Evolutionary conservation across 1,284 basidiomycete genomes (phyloP).

Genomic region (Pseudozyma sp.): DNA sequence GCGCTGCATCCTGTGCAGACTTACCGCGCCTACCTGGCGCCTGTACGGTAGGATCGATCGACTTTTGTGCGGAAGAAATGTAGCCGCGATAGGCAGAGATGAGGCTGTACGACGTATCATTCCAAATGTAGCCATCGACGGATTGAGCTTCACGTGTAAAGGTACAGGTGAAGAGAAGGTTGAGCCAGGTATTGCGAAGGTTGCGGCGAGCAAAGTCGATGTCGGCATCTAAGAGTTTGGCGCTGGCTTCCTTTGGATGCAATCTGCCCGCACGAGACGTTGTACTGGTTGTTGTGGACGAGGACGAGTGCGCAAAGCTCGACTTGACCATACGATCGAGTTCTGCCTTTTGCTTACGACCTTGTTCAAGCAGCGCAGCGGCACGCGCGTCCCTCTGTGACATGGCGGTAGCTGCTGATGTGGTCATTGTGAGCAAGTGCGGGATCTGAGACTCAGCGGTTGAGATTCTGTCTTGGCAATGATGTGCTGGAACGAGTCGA

Average conservation of each 20-base stretch:
- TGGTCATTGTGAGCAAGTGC: slow-evolving; percentile 9
- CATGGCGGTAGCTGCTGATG: slow-evolving; percentile 27
- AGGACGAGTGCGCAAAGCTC: slow-evolving; percentile 34
- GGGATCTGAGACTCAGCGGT: neutral
- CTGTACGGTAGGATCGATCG: slow-evolving; percentile 24
- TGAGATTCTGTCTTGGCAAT: neutral
- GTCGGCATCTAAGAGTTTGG: slow-evolving; percentile 44
- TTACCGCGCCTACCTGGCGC: slow-evolving; percentile 33
- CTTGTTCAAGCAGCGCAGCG: slow-evolving; percentile 45
- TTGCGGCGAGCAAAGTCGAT: slow-evolving; percentile 58
- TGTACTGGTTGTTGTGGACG: slow-evolving; percentile 13
- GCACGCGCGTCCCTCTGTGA: slow-evolving; percentile 41
- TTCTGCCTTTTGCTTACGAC: slow-evolving; percentile 45
- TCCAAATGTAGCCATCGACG: slow-evolving; percentile 60
- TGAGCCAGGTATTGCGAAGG: slow-evolving; percentile 63
- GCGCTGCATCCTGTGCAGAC: slow-evolving; percentile 38
- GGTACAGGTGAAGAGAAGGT: slow-evolving; percentile 61
- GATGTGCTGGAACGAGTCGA: neutral
- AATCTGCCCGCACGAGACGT: slow-evolving; percentile 34
- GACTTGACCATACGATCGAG: slow-evolving; percentile 49
- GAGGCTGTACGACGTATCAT: slow-evolving; percentile 63
- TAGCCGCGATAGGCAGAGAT: slow-evolving; percentile 54
- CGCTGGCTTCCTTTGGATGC: slow-evolving; percentile 31
- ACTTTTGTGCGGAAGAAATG: slow-evolving; percentile 54
- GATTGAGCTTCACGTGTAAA: slow-evolving; percentile 57